Conservation (phyloP, 306 rosid species). For the Hippophae gyantsensis region DNA sequence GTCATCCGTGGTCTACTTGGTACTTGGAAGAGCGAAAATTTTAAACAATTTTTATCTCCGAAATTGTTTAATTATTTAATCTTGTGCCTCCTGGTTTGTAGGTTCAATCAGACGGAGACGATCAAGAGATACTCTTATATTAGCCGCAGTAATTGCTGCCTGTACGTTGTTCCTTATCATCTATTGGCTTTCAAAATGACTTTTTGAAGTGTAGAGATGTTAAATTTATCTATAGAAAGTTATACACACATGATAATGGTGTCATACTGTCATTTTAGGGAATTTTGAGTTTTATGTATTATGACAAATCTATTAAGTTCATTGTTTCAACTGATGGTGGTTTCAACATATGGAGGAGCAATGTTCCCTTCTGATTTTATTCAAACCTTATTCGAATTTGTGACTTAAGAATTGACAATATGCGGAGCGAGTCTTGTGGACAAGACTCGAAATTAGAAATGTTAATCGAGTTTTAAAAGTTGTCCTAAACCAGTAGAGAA, state of each 20-base stretch:
- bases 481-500: too few relatives aligned
- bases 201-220: neutral
- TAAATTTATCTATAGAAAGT: slow-evolving; percentile 25
- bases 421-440: too few relatives aligned
- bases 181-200: slow-evolving; percentile 92
- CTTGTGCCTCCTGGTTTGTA: slow-evolving; percentile 15
- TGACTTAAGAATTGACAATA: too few relatives aligned
- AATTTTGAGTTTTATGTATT: slow-evolving; percentile 24
- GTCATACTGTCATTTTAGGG: slow-evolving; percentile 17
- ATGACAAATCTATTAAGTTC: slow-evolving; percentile 11
- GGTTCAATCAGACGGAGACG: slow-evolving; percentile 81
- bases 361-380: too few relatives aligned
- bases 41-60: slow-evolving; percentile 1
- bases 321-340: slow-evolving; percentile 11
- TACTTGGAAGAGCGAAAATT: slow-evolving; percentile 16
- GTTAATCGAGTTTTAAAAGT: too few relatives aligned
- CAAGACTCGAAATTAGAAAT: too few relatives aligned
- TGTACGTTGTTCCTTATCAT: slow-evolving; percentile 91
- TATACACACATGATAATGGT: slow-evolving; percentile 15
- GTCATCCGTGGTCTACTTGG: slow-evolving; percentile 78
- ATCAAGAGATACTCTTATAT: slow-evolving; percentile 84
- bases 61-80: slow-evolving; percentile 12
- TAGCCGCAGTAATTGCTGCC: slow-evolving; percentile 88
- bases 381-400: too few relatives aligned
- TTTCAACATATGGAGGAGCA: neutral